Conservation (phyloP, 345 rosid genomes). For the Eucalyptus cloeziana region DNA sequence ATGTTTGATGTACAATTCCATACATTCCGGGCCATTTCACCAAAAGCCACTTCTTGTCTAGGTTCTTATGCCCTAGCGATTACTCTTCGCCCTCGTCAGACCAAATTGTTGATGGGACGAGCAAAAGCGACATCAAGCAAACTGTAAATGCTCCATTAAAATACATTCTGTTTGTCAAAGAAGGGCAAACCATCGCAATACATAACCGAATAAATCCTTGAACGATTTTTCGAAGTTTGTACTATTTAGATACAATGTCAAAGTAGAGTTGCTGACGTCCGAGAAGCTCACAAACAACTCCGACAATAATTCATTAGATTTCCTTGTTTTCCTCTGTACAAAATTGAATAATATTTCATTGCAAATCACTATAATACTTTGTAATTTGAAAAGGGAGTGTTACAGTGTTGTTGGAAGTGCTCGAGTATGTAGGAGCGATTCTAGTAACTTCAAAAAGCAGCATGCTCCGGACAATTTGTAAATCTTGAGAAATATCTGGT, state of each 20-base stretch:
- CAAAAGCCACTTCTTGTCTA: background rate
- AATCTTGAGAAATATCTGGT: background rate
- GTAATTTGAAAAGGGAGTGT: background rate
- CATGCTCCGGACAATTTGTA: background rate
- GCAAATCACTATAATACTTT: background rate
- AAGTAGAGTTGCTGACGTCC: background rate
- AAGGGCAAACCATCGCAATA: background rate
- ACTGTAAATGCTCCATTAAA: background rate
- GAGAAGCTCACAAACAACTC: background rate
- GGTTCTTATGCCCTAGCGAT: rapidly evolving
- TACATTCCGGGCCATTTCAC: background rate
- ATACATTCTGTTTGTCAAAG: background rate
- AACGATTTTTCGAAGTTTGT: background rate
- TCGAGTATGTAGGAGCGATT: background rate
- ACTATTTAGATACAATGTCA: background rate
- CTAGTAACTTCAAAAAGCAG: background rate
- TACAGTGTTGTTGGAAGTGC: background rate
- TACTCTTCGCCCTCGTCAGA: background rate
- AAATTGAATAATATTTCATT: background rate
- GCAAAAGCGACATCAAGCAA: background rate
- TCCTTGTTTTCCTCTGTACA: background rate
- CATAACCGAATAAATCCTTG: background rate
- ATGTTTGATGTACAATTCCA: background rate
- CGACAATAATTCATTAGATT: background rate
- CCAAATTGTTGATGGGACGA: background rate